Evolutionary conservation across 2,329 filamentous ascomycete species (phyloP), one percentile per base, ranked within the genome.

Genomic region (Aureobasidium sp.): DNA sequence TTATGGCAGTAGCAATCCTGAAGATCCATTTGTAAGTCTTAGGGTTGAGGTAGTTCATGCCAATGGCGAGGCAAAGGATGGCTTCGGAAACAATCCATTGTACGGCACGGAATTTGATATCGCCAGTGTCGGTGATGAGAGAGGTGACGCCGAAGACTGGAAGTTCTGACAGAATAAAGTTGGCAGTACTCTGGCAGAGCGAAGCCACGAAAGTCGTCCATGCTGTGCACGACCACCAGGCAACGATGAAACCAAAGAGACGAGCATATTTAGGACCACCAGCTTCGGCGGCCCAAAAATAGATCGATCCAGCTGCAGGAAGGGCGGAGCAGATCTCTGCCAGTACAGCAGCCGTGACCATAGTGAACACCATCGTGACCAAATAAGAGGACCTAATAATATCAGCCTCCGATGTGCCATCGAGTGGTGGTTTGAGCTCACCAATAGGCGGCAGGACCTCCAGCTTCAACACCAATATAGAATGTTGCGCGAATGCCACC

Each of bases 181-280:
- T 75, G 50, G 73, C 73, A 1, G 73, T 68, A 29, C 72, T 72
- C 61, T 75, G 73, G 41, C 67, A 71, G 50, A 71, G 68, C 59
- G 67, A 70, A 30, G 73, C 69, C 39, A 72, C 67, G 60, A 75
- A 75, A 6, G 73, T 85, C 2, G 82, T 85, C 82, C 82, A 85
- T 1, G 83, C 82, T 0, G 82, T 85, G 0, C 81, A 84, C 66
- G 79, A 82, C 82, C 82, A 85, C 82, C 82, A 85, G 0, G 82
- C 82, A n/a, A 84, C 82, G n/a, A 84, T 71, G 68, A 83, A 84
- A n/a, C 82, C 82, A 59, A 84, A 77, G 0, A 85, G 72, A 32
- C 82, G 71, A n/a, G 82, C 82, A 65, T 75, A 84, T 27, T 75
- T 75, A 30, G 77, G 79, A 5, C 82, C 82, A 47, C 82, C 82